Conservation (phyloP, 1,284 basidiomycete species). For the Heterobasidion irregulare region DNA sequence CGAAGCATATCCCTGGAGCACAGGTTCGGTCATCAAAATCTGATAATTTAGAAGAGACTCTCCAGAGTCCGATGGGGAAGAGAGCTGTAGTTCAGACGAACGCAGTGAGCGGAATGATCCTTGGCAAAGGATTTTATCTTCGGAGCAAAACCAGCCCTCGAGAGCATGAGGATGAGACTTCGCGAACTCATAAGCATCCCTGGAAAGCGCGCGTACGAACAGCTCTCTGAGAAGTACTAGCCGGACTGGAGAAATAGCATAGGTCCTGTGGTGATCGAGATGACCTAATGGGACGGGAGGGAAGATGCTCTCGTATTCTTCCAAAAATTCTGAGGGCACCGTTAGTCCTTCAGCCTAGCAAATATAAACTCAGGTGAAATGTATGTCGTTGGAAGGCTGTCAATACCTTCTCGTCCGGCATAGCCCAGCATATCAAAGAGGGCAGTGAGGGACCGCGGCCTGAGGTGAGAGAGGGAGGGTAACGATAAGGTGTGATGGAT, state of each 20-base stretch:
- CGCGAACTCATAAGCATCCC: slow-evolving; percentile 17
- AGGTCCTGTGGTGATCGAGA: slow-evolving; percentile 24
- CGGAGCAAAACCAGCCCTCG: slow-evolving; percentile 32
- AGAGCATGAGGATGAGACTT: slow-evolving; percentile 17
- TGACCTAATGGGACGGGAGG: neutral
- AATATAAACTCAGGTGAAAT: neutral
- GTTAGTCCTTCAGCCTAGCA: slow-evolving; percentile 1
- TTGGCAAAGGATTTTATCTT: slow-evolving; percentile 38
- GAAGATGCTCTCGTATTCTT: slow-evolving; percentile 6
- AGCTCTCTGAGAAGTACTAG: slow-evolving; percentile 21
- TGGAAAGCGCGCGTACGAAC: slow-evolving; percentile 19
- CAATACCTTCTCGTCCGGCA: slow-evolving; percentile 16
- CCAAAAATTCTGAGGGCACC: slow-evolving; percentile 3
- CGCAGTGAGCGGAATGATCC: slow-evolving; percentile 30
- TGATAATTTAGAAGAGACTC: slow-evolving; percentile 18
- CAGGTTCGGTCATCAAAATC: slow-evolving; percentile 56
- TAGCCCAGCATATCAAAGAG: slow-evolving; percentile 25
- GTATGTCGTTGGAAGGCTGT: neutral
- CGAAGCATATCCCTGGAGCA: slow-evolving; percentile 58
- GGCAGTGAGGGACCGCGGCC: neutral
- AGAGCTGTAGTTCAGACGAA: slow-evolving; percentile 7
- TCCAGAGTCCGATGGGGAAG: slow-evolving; percentile 11
- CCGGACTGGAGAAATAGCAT: slow-evolving; percentile 19
- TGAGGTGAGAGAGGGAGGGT: neutral
- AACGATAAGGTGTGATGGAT: neutral